Conservation (phyloP, 1,139 yeast genomes). For the Eremothecium sinecaudum region DNA sequence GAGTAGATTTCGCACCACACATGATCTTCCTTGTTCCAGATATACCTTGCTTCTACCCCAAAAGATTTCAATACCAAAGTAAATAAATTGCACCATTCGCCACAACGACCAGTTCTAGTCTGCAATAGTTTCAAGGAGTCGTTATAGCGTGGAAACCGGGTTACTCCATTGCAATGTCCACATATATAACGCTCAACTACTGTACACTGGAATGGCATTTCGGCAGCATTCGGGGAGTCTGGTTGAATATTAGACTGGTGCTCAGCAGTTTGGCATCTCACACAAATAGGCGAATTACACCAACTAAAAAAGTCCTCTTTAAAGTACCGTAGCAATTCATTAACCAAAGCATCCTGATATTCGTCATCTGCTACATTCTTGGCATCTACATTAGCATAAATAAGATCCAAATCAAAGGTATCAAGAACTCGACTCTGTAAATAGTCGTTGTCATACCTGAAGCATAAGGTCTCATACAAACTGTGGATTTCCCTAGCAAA, state of each 20-base stretch:
- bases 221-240: slow-evolving; percentile 36
- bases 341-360: slow-evolving; percentile 62
- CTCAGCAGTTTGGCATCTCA: slow-evolving; percentile 38
- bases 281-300: slow-evolving; percentile 67
- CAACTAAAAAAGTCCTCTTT: slow-evolving; percentile 73
- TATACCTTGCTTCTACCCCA: slow-evolving; percentile 54
- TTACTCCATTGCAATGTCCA: slow-evolving; percentile 35
- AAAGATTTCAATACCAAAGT: slow-evolving; percentile 59
- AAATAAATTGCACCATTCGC: slow-evolving; percentile 91
- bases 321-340: slow-evolving; percentile 64
- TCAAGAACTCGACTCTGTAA: slow-evolving; percentile 33
- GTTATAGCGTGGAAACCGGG: slow-evolving; percentile 70
- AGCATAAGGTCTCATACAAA: slow-evolving; percentile 18
- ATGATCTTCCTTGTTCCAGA: slow-evolving; percentile 89
- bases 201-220: slow-evolving; percentile 37
- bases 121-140: slow-evolving; percentile 52
- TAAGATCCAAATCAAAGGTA: slow-evolving; percentile 29
- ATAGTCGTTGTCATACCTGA: slow-evolving; percentile 23
- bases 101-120: slow-evolving; percentile 74
- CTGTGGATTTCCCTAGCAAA: slow-evolving; percentile 22
- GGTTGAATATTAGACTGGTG: slow-evolving; percentile 32
- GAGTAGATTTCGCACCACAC: slow-evolving; percentile 94
- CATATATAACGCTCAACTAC: slow-evolving; percentile 59
- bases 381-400: slow-evolving; percentile 34
- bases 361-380: slow-evolving; percentile 32